Evolutionary conservation across 2,329 filamentous ascomycete species (phyloP), one percentile per base, ranked within the genome.

Genomic region (Raffaelea ambrosiae): DNA sequence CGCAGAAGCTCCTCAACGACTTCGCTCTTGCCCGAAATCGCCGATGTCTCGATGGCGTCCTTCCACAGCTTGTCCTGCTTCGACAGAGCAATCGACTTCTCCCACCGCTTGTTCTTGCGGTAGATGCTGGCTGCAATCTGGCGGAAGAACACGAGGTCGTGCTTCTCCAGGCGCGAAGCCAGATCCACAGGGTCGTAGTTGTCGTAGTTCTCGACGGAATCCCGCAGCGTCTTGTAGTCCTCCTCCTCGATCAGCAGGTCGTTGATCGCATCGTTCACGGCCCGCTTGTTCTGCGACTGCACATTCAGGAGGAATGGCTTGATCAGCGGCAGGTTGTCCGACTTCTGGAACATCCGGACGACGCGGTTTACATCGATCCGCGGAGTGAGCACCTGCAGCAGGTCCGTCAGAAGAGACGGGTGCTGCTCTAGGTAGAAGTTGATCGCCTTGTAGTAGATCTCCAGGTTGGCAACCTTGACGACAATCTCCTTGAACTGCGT

Each of bases 11-110:
- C 93, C 69, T 97, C 93, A 38, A 98, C 91, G 57, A 97, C 86
- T 26, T 96, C 90, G 13, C 77, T 64, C 78, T 97, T 97, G 63
- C 78, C 76, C 45, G 91, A 97, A 48, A 96, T 86, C 23, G 93
- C 93, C 29, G 94, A 81, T 14, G 93, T 98, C 76, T 98, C 93
- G 54, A 98, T 97, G 22, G 94, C 93, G 70, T 98, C 93, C 76
- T 96, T 97, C 84, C 93, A 98, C 16, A 98, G 76, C 79, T 96
- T 97, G 74, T 98, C 93, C 66, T 98, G 91, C 77, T 98, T 98
- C 16, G 91, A 97, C 42, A 98, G 74, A 31, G 88, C 81, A 66
- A 98, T 98, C 4, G 90, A 96, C 73, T 97, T 97, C 73, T 97
- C 91, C 94, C 94, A 98, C 54, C 93, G 82, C 84, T 97, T 97